A percentile compares a stretch with the other conserved stretches of the same genome.
Evolutionary conservation across 306 rosid species (phyloP).

Genomic region (Trichosanthes truncata): DNA sequence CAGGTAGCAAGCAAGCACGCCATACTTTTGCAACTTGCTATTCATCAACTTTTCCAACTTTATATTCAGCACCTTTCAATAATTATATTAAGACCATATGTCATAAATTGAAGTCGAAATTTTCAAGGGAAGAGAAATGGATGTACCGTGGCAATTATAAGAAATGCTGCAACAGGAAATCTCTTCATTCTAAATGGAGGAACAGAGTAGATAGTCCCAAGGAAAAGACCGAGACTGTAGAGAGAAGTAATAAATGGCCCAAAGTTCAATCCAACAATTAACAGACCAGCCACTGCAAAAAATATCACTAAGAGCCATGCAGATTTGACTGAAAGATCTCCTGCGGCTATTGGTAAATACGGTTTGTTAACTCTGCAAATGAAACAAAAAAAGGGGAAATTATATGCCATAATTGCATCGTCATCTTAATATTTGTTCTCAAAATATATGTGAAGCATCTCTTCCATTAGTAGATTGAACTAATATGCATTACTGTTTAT

Average conservation of each 20-base stretch:
- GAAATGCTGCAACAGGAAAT: slow-evolving; percentile 92
- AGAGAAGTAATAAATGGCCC: slow-evolving; percentile 85
- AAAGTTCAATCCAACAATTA: slow-evolving; percentile 66
- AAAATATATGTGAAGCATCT: not conserved
- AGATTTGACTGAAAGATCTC: slow-evolving; percentile 90
- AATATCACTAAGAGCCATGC: slow-evolving; percentile 88
- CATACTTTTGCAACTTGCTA: not conserved
- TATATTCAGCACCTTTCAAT: not conserved
- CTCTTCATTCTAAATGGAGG: slow-evolving; percentile 94
- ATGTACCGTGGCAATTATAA: slow-evolving; percentile 85
- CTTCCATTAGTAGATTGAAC: not conserved
- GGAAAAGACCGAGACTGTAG: slow-evolving; percentile 73
- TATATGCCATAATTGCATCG: not conserved
- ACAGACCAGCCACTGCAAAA: slow-evolving; percentile 70
- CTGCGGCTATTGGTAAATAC: slow-evolving; percentile 94
- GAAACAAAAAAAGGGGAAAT: slow-evolving; percentile 9
- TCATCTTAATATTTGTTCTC: not conserved
- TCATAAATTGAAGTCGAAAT: not conserved
- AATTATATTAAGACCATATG: not conserved
- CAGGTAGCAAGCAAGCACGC: not conserved
- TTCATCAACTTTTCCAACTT: not conserved
- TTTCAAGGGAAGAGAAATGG: slow-evolving; percentile 10
- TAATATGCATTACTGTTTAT: not conserved
- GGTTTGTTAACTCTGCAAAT: slow-evolving; percentile 94
- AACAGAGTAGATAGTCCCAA: slow-evolving; percentile 91